Percentiles rank a stretch among this genome's conserved stretches.
Evolutionary conservation across 768 basidiomycete species (phyloP).

Genomic region (Boletus edulis): DNA sequence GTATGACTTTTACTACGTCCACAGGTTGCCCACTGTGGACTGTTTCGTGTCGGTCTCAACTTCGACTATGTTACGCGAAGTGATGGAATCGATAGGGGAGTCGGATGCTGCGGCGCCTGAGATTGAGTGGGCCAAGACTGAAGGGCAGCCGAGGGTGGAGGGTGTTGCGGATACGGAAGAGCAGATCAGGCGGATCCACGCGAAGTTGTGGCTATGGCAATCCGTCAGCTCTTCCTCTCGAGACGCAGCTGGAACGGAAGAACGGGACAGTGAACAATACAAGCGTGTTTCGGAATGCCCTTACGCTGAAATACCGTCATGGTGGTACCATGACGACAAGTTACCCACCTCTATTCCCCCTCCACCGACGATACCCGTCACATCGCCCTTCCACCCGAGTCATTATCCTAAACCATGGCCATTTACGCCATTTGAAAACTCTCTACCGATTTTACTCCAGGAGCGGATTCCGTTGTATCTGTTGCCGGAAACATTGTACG

Average conservation of each 20-base stretch:
- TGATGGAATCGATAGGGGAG: conserved; percentile 15
- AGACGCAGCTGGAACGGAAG: too few relatives aligned
- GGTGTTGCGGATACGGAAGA: conserved; percentile 16
- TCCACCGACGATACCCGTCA: conserved; percentile 7
- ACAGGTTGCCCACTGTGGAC: neutral
- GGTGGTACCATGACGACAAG: neutral
- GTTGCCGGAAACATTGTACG: conserved; percentile 39
- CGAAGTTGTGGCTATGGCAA: neutral
- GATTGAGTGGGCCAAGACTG: conserved; percentile 23
- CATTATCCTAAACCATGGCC: conserved; percentile 44
- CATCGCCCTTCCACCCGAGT: conserved; percentile 31
- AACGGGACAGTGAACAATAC: too few relatives aligned
- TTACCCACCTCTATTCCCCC: neutral
- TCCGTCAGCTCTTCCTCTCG: too few relatives aligned
- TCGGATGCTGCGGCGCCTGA: conserved; percentile 10
- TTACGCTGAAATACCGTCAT: too few relatives aligned
- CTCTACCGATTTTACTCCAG: conserved; percentile 27
- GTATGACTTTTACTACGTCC: conserved; percentile 23
- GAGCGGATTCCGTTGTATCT: conserved; percentile 33
- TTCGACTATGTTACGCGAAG: conserved; percentile 19
- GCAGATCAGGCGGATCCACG: conserved; percentile 12
- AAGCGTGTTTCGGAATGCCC: too few relatives aligned
- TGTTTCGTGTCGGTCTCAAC: neutral
- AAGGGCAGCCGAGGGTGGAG: conserved; percentile 19
- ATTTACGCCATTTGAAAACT: conserved; percentile 33